phyloP scores from a whole-genome alignment of 306 rosid species.

The Delonix regia region DNA sequence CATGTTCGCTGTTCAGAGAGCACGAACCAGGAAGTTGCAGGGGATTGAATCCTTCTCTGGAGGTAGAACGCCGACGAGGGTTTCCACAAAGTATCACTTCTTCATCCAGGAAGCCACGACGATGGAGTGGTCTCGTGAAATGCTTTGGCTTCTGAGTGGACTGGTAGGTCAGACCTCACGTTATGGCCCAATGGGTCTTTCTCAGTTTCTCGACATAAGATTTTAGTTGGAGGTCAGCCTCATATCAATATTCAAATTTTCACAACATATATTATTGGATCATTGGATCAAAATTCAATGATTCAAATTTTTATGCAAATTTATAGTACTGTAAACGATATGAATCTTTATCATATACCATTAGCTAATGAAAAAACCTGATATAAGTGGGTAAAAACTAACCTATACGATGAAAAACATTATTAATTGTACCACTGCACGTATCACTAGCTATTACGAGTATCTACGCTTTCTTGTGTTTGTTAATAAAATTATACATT shows the following conservation, averaged over 20 bases:
- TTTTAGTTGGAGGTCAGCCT: constrained; percentile 53
- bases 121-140: constrained; percentile 52
- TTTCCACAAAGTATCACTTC: constrained; percentile 86
- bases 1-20: constrained; percentile 82
- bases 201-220: constrained; percentile 62
- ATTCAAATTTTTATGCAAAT: constrained; percentile 25
- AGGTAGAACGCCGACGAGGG: constrained; percentile 82
- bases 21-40: constrained; percentile 83
- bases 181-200: constrained; percentile 69
- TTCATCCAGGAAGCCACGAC: constrained; percentile 78
- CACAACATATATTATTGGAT: constrained; percentile 1
- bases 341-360: too few species aligned
- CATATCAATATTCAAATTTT: not conserved
- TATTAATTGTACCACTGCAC: too few species aligned
- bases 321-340: too few species aligned
- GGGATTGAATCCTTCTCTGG: constrained; percentile 85
- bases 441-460: too few species aligned
- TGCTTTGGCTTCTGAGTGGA: constrained; percentile 42
- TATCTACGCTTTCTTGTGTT: too few species aligned
- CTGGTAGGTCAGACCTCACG: constrained; percentile 68
- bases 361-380: too few species aligned
- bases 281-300: constrained; percentile 33
- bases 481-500: too few species aligned
- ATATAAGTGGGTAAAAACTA: too few species aligned
- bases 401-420: too few species aligned